These are phyloP conservation scores for Aureobasidium sp. DNA, from an alignment of 2,329 filamentous ascomycete genomes.

Conservation along the genomic window DNA sequence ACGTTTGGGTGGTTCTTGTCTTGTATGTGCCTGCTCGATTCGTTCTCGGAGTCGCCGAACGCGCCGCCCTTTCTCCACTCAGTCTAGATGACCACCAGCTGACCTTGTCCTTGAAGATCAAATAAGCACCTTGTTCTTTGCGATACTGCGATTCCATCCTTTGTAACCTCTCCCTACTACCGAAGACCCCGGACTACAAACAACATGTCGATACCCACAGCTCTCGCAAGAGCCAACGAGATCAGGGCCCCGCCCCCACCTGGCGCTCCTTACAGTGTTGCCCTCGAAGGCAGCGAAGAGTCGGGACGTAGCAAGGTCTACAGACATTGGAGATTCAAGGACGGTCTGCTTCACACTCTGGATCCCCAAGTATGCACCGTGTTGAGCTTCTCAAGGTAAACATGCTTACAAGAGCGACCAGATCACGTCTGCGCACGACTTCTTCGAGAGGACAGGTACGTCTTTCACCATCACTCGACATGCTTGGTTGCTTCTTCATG, in stretches of 20 bases:
- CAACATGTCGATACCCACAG: conserved; percentile 12
- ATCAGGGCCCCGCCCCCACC: conserved; percentile 58
- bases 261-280: conserved; percentile 68
- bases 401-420: conserved; percentile 19
- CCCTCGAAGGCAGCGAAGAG: conserved; percentile 65
- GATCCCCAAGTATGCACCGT: conserved; percentile 58
- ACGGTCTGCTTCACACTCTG: conserved; percentile 63
- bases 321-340: conserved; percentile 69
- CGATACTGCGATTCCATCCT: not conserved
- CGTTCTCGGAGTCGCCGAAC: conserved; percentile 1
- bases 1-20: not conserved
- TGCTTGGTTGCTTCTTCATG: not conserved
- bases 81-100: not conserved
- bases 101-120: not conserved
- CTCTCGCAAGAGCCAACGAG: conserved; percentile 33
- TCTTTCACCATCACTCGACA: not conserved
- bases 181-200: not conserved
- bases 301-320: conserved; percentile 70
- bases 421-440: conserved; percentile 65
- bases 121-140: not conserved
- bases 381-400: conserved; percentile 61
- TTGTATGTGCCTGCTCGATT: not conserved
- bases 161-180: not conserved
- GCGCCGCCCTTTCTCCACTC: not conserved
- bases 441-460: conserved; percentile 60